These are phyloP conservation scores for Pichia sorboxylosa DNA, from an alignment of 1,139 yeast species.

Conservation along the genomic window DNA sequence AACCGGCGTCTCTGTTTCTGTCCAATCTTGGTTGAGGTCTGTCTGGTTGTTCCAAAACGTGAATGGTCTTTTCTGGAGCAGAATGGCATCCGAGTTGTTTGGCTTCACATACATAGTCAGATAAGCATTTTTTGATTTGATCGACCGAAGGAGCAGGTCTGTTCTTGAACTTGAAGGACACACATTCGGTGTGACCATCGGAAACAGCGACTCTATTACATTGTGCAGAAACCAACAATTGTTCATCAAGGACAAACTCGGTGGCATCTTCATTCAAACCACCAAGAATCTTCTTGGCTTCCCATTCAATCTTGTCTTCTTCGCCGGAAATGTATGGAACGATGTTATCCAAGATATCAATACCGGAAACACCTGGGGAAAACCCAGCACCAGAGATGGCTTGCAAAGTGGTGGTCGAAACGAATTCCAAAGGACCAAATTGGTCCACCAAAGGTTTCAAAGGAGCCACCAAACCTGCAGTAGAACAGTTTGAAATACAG, in stretches of 20 bases:
- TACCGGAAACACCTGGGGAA: conserved; percentile 95
- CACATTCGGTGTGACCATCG: conserved; percentile 97
- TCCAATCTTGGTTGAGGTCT: conserved; percentile 98
- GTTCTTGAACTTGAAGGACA: conserved; percentile 70
- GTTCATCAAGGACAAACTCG: conserved; percentile 52
- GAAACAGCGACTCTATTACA: conserved; percentile 95
- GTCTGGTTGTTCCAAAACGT: conserved; percentile 79
- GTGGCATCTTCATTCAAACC: conserved; percentile 39
- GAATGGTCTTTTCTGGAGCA: conserved; percentile 88
- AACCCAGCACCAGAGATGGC: conserved; percentile 98
- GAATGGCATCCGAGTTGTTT: conserved; percentile 67
- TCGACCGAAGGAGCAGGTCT: conserved; percentile 80
- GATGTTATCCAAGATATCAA: conserved; percentile 86
- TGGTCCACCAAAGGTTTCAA: conserved; percentile 79
- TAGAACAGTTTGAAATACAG: conserved; percentile 95
- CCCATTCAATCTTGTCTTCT: conserved; percentile 98
- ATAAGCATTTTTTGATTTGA: conserved; percentile 57
- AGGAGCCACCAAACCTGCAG: conserved; percentile 97
- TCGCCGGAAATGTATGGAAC: conserved; percentile 94
- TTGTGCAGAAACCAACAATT: conserved; percentile 83
- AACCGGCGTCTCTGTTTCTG: conserved; percentile 90
- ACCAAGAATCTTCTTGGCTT: conserved; percentile 89
- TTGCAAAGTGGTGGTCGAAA: conserved; percentile 87
- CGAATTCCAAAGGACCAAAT: conserved; percentile 80
- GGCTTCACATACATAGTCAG: conserved; percentile 80